Evolutionary conservation across 2,329 filamentous ascomycete species (phyloP), one percentile per base, ranked within the genome.

Genomic region (Massarina eburnea): DNA sequence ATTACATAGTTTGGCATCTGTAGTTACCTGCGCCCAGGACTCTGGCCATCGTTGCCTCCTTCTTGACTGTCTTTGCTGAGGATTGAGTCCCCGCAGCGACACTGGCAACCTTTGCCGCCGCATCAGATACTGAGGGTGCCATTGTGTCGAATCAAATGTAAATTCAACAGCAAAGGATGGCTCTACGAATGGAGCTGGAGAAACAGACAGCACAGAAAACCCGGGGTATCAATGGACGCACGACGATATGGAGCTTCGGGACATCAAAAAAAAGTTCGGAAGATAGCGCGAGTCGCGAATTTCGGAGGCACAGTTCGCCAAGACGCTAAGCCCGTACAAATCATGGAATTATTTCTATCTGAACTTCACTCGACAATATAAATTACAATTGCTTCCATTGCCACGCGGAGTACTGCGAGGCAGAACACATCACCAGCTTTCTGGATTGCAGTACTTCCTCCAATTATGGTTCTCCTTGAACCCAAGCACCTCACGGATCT

Each of bases 11-110:
- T n/a, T n/a, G 12, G 12, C 21, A 22, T 8, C 9, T 21, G 9
- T 4, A 24, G n/a, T n/a, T 77, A 96, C 94, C 94, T 66, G 94
- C 96, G 64, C 94, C 94, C 57, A 96, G 77, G 58, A 99, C 76
- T 74, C 94, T 83, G 62, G 94, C 94, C 68, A 86, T 71, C 63
- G 89, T 91, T 47, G 91, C 96, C 80, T 99, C 94, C 76, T 82
- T 90, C 80, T 95, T 86, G 63, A 79, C 78, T 64, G 82, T 79
- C 65, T 80, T 84, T 34, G 81, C 76, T 43, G 81, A 67, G 37
- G 68, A 67, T 24, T 55, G 55, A 39, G 64, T 65, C 41, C 59
- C 55, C 8, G 59, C 51, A 45, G 64, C 62, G 15, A 48, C 61
- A 43, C 51, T 54, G 32, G 59, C 58, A 39, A 63, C 60, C 46